A percentile compares a stretch with the other conserved stretches of the same genome.
Conservation (phyloP, 768 basidiomycete species). For the Peribolospora kevripleyi region DNA sequence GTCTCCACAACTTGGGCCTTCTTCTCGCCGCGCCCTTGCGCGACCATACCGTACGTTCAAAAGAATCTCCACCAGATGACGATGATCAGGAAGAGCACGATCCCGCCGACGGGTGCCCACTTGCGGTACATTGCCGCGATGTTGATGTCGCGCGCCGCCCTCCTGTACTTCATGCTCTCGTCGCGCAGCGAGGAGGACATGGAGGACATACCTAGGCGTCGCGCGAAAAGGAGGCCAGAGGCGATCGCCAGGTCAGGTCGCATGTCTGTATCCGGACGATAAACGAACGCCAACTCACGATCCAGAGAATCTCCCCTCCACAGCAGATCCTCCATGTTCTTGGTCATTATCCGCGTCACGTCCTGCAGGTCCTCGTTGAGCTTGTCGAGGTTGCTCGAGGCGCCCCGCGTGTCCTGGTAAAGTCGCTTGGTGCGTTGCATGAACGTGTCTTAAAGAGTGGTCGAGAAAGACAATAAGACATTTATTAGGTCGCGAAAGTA, state of each 20-base stretch:
- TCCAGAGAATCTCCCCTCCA: slow-evolving; percentile 97
- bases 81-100: slow-evolving; percentile 36
- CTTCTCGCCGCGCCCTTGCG: not conserved
- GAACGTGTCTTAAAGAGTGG: slow-evolving; percentile 51
- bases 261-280: not conserved
- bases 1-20: no score
- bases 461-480: not conserved
- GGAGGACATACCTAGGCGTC: slow-evolving; percentile 66
- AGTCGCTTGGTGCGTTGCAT: slow-evolving; percentile 93
- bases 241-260: not conserved
- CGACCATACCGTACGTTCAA: slow-evolving; percentile 6
- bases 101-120: slow-evolving; percentile 74
- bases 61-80: slow-evolving; percentile 34
- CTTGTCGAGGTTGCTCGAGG: slow-evolving; percentile 44
- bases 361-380: slow-evolving; percentile 93
- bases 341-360: slow-evolving; percentile 97
- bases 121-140: slow-evolving; percentile 78
- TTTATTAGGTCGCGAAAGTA: not conserved
- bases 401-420: slow-evolving; percentile 74
- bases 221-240: not conserved
- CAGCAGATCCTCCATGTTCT: slow-evolving; percentile 97
- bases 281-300: slow-evolving; percentile 28
- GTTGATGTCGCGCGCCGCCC: slow-evolving; percentile 84
- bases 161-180: slow-evolving; percentile 93
- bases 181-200: slow-evolving; percentile 78